Conservation (phyloP, 78 protist species). For the Dictyostelium citrinum region DNA sequence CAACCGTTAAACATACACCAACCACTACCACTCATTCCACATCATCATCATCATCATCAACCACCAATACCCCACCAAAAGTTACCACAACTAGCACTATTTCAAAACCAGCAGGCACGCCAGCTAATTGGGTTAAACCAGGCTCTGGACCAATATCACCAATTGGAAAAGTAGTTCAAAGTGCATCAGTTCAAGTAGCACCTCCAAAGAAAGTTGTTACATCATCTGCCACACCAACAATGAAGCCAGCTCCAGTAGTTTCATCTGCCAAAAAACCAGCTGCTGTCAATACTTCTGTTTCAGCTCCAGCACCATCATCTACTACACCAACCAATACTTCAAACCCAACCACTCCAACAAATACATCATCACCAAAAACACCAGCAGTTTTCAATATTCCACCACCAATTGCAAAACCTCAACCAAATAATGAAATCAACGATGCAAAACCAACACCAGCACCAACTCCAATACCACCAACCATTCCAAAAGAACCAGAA, state of each 20-base stretch:
- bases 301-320: neutral
- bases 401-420: slow-evolving; percentile 25
- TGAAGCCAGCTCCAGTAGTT: slow-evolving; percentile 6
- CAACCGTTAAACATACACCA: neutral
- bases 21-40: neutral
- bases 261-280: slow-evolving; percentile 22
- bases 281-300: neutral
- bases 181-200: slow-evolving; percentile 25
- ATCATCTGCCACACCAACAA: slow-evolving; percentile 4
- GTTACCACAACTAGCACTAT: neutral
- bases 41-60: neutral
- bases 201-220: slow-evolving; percentile 54
- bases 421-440: neutral
- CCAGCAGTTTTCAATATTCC: slow-evolving; percentile 1
- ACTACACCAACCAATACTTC: neutral
- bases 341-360: slow-evolving; percentile 21
- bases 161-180: slow-evolving; percentile 61
- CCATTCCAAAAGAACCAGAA: neutral
- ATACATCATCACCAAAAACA: neutral
- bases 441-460: neutral
- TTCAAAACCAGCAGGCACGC: neutral
- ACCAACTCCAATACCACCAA: slow-evolving; percentile 3
- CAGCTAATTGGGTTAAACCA: slow-evolving; percentile 52
- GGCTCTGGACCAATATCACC: slow-evolving; percentile 15
- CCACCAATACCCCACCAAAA: neutral